Evolutionary conservation across 148 eudicot genomes (phyloP), one percentile per base, ranked within the genome.

Genomic region (Rhododendron henanense): DNA sequence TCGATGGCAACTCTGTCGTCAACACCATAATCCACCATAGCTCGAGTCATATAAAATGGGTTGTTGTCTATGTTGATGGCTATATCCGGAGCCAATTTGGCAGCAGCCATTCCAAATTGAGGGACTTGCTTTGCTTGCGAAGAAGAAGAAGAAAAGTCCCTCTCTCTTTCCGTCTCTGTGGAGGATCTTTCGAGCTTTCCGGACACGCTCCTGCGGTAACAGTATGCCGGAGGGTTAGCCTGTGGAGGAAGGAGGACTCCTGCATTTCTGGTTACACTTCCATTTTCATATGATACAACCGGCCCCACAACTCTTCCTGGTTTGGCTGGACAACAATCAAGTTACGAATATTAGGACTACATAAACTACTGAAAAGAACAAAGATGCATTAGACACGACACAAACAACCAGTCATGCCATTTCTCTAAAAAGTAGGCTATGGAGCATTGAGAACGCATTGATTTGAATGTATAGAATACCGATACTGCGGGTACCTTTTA

Each of bases 301-400:
- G 90, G 92, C n/a, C 90, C 92, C 35, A 87, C 86, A 78, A 84
- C 88, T 90, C 86, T 87, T 48, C 91, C 93, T 13, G 91, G 90
- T 87, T 86, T 90, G 69, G 90, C 92, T 90, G 87, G 48, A 71
- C 16, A 86, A 28, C 16, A 35, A n/a, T 45, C 33, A 23, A 79
- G 41, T 55, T 61, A 18, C 23, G 79, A 81, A 82, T n/a, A 77
- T 47, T 80, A 35, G 47, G 63, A 83, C 57, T 6, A 15, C 23
- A 74, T 23, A 5, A 77, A 53, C 3, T 78, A 84, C 44, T 63
- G 18, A 21, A 8, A 21, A 21, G 33, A 16, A 35, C 16, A 21
- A 23, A 23, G 25, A 79, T 37, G 57, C 25, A 18, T 7, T 7
- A 37, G n/a, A 75, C 19, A 71, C 3, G 41, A 33, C 37, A 71